Evolutionary conservation across 1,139 yeast species (phyloP), one percentile per base, ranked within the genome.

Genomic region (Debaryomycetaceae sp.): DNA sequence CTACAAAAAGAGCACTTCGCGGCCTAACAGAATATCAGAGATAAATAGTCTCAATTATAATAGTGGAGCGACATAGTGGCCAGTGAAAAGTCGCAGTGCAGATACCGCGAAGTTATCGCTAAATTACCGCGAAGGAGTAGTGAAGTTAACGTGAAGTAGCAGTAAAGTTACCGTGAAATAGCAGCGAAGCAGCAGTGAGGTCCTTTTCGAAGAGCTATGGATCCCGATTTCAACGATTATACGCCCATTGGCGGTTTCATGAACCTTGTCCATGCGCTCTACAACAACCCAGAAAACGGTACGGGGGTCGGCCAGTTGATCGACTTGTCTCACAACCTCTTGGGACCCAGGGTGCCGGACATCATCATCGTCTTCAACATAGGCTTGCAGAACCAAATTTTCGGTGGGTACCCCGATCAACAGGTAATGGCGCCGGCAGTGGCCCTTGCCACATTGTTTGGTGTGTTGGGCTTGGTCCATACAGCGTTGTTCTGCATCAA

Each of bases 391-490:
- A 77, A 75, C 43, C 75, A 78, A 6, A 62, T 80, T 38, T 84
- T 84, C 64, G 95, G 95, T 8, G 81, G 77, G 34, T 86, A 84
- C 59, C 90, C 93, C 4, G 57, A 56, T 13, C 40, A 45, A 9
- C 55, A 53, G n/a, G 95, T 86, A 58, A 55, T 75, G 20, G 89
- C 82, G 0, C 93, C 91, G 5, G 66, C 80, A 43, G 78, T 81
- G 1, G 57, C 85, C 0, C 84, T 86, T 55, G 52, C 76, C 1
- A 86, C 78, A 1, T 60, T 81, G 3, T 86, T 82, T 50, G 63
- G 69, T 4, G 49, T 85, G 2, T 52, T 84, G 20, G 63, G 69
- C 1, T 23, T 80, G 3, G 68, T 75, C 1, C 87, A 84, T 57
- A 52, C 75, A 2, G 55, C 57, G 13, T 64, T 86, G 6, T 85